phyloP scores from a whole-genome alignment of 176 grass and related monocot genomes.

The Musa beccarii region DNA sequence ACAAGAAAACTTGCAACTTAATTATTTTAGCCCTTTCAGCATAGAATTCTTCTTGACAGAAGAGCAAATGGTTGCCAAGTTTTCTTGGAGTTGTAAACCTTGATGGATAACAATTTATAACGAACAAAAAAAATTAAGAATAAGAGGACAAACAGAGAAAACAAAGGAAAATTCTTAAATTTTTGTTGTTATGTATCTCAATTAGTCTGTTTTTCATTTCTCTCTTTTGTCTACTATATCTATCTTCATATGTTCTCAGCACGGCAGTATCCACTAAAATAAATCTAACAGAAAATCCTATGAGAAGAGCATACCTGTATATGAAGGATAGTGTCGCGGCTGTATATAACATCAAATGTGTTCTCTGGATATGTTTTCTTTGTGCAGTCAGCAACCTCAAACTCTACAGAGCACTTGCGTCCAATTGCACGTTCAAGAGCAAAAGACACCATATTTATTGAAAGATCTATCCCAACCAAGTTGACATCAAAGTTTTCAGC shows the following conservation, averaged over 20 bases:
- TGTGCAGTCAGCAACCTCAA: slow-evolving; percentile 94
- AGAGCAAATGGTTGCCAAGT: too few species aligned
- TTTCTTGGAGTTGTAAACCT: too few species aligned
- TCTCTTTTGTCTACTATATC: too few species aligned
- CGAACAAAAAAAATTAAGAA: too few species aligned
- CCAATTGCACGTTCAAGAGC: slow-evolving; percentile 90
- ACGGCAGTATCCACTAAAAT: not conserved
- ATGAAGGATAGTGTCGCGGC: slow-evolving; percentile 96
- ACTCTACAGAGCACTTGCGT: slow-evolving; percentile 73
- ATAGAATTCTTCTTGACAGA: not conserved
- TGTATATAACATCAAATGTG: slow-evolving; percentile 84
- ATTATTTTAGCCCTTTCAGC: slow-evolving; percentile 2
- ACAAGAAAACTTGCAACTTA: not conserved
- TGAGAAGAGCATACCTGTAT: slow-evolving; percentile 48
- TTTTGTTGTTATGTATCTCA: too few species aligned
- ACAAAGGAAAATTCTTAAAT: too few species aligned
- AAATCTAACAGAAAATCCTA: not conserved
- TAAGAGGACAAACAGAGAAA: too few species aligned
- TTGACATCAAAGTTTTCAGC: slow-evolving; percentile 82
- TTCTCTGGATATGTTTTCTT: slow-evolving; percentile 69
- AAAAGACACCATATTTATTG: slow-evolving; percentile 96
- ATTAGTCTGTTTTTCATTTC: too few species aligned
- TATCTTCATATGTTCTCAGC: too few species aligned
- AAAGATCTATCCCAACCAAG: slow-evolving; percentile 93
- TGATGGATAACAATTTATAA: too few species aligned